Conservation (phyloP, 1,284 basidiomycete genomes). For the Mycena citricolor region DNA sequence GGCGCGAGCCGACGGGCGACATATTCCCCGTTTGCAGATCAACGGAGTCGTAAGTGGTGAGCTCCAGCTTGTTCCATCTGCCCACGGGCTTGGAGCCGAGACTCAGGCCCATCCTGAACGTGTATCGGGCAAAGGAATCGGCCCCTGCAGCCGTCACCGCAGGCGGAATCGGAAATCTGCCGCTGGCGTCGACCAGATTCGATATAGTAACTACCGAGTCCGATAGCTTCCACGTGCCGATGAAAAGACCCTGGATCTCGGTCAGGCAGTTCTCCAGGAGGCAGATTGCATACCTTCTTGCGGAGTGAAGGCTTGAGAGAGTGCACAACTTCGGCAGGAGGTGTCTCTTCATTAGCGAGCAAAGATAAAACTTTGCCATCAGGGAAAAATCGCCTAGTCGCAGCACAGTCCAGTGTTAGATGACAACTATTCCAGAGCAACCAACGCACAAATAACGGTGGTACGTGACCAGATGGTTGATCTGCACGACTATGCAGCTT, state of each 20-base stretch:
- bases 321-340: conserved; percentile 77
- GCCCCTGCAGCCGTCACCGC: conserved; percentile 19
- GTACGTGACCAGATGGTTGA: conserved; percentile 77
- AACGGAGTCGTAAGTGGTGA: conserved; percentile 74
- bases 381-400: conserved; percentile 78
- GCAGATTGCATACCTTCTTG: conserved; percentile 61
- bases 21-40: conserved; percentile 76
- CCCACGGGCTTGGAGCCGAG: conserved; percentile 80
- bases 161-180: conserved; percentile 30
- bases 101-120: conserved; percentile 82
- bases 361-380: conserved; percentile 86
- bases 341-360: conserved; percentile 78
- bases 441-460: conserved; percentile 76
- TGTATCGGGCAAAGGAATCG: conserved; percentile 52
- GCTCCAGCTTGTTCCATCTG: conserved; percentile 86
- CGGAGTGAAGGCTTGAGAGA: conserved; percentile 73
- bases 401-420: not conserved
- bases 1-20: conserved; percentile 70
- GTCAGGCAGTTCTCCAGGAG: not conserved
- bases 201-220: conserved; percentile 60
- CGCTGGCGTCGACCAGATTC: conserved; percentile 59
- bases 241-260: conserved; percentile 56
- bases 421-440: not conserved
- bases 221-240: conserved; percentile 67
- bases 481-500: conserved; percentile 35